Conservation (phyloP, 331 rosid genomes). For the Stylosanthes scabra region DNA sequence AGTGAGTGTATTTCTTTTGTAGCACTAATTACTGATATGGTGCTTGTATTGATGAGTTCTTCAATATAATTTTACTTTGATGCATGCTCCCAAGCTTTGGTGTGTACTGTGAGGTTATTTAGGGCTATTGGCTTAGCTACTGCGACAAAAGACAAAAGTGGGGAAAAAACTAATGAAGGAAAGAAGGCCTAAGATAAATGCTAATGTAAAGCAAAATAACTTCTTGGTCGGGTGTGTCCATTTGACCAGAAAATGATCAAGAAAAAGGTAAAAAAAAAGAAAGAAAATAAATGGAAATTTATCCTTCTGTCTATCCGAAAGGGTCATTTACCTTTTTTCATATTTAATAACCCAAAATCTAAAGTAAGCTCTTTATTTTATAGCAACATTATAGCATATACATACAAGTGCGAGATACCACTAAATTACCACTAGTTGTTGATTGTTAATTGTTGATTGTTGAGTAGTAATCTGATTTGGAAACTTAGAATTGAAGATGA, state of each 20-base stretch:
- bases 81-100: background rate
- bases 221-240: too few relatives aligned
- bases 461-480: too few relatives aligned
- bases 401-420: constrained; percentile 21
- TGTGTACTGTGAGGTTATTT: background rate
- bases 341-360: constrained; percentile 19
- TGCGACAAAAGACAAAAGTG: background rate
- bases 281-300: constrained; percentile 1
- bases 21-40: constrained; percentile 47
- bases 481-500: too few relatives aligned
- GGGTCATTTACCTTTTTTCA: background rate
- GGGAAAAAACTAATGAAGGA: too few relatives aligned
- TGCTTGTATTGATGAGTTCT: constrained; percentile 6
- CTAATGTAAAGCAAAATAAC: constrained; percentile 16
- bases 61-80: background rate
- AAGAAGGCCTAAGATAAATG: background rate
- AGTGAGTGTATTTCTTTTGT: constrained; percentile 42
- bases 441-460: too few relatives aligned
- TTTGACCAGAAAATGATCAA: too few relatives aligned
- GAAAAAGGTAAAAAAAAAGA: too few relatives aligned
- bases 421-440: background rate
- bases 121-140: background rate
- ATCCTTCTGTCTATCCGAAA: constrained; percentile 15
- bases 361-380: constrained; percentile 21
- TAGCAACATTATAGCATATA: constrained; percentile 29